Evolutionary conservation across 2,329 filamentous ascomycete species (phyloP).

Genomic region (Apiospora rasikravindrae): DNA sequence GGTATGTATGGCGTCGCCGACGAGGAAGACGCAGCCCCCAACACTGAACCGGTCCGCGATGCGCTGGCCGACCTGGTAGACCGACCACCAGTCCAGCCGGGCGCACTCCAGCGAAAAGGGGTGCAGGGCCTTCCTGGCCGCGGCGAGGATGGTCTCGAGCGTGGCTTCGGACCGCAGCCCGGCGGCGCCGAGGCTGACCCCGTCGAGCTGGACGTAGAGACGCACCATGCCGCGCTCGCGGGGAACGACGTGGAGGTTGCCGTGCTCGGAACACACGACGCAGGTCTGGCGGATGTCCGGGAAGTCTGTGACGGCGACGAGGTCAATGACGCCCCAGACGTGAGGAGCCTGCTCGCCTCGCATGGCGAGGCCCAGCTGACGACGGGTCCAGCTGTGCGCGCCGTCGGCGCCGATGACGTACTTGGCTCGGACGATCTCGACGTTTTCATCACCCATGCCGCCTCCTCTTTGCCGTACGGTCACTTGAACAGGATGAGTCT

Average conservation of each 20-base stretch:
- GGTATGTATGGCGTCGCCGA: conserved; percentile 62
- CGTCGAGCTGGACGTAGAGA: conserved; percentile 24
- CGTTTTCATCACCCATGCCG: too few relatives aligned
- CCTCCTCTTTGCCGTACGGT: too few relatives aligned
- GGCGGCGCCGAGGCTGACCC: conserved; percentile 29
- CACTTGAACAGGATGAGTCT: too few relatives aligned
- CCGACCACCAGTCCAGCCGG: conserved; percentile 41
- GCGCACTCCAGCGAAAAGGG: conserved; percentile 50
- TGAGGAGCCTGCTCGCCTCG: conserved; percentile 45
- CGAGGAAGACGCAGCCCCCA: conserved; percentile 55
- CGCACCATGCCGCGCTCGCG: conserved; percentile 32
- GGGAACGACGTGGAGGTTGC: conserved; percentile 42
- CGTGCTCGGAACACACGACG: conserved; percentile 38
- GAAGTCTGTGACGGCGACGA: conserved; percentile 49
- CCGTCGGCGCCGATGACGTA: conserved; percentile 54
- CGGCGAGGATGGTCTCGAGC: conserved; percentile 36
- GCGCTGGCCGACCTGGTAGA: conserved; percentile 33
- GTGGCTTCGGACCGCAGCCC: conserved; percentile 38
- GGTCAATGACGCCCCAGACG: conserved; percentile 48
- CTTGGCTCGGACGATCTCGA: conserved; percentile 30
- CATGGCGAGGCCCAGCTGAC: conserved; percentile 41
- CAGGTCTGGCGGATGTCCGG: conserved; percentile 27
- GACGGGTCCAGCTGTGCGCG: conserved; percentile 40
- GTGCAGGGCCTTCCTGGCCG: conserved; percentile 35
- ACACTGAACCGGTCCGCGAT: conserved; percentile 42